Evolutionary conservation across 2,329 filamentous ascomycete species (phyloP).

Genomic region (Xylaria hypoxylon): DNA sequence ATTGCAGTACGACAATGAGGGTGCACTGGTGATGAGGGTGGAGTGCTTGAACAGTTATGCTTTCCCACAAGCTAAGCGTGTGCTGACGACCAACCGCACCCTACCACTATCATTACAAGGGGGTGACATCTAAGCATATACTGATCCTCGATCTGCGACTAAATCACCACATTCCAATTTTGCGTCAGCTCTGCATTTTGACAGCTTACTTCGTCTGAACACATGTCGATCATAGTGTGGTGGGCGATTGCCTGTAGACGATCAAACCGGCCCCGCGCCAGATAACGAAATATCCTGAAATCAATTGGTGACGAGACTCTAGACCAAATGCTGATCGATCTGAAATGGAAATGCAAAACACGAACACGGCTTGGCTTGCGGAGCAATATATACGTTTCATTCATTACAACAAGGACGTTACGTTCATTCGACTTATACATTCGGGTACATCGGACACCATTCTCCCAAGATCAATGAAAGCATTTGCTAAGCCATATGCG

Average conservation of each 20-base stretch:
- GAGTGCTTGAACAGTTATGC: not conserved
- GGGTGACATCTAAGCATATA: not conserved
- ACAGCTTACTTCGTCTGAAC: not conserved
- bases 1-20: not conserved
- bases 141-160: slow-evolving; percentile 10
- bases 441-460: slow-evolving; percentile 5
- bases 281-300: slow-evolving; percentile 12
- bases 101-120: not conserved
- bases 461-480: not conserved
- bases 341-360: not conserved
- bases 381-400: slow-evolving; percentile 10
- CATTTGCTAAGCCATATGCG: not conserved
- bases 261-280: slow-evolving; percentile 31
- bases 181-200: not conserved
- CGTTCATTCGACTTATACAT: slow-evolving; percentile 8
- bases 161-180: not conserved
- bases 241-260: slow-evolving; percentile 6
- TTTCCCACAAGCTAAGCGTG: slow-evolving; percentile 6
- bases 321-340: not conserved
- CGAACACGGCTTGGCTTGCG: not conserved
- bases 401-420: slow-evolving; percentile 8
- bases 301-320: slow-evolving; percentile 6
- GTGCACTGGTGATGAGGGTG: no score
- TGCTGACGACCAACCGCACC: not conserved
- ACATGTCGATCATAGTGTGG: not conserved